Evolutionary conservation across 2,329 filamentous ascomycete species (phyloP).

Genomic region (Penicillium sp.): DNA sequence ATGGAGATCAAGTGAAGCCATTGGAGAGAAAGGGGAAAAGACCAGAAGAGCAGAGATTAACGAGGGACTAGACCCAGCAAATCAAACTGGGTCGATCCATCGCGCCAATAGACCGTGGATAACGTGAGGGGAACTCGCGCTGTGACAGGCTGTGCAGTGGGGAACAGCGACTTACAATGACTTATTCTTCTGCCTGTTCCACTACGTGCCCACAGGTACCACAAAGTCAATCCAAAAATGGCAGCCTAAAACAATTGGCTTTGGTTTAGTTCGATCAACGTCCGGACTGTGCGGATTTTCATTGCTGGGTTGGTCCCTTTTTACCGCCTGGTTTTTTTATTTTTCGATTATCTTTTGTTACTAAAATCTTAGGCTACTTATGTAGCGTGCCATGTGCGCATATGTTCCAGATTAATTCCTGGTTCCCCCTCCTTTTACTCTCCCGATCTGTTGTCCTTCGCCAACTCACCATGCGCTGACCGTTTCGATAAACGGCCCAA

Average conservation of each 20-base stretch:
- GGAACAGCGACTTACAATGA: neutral
- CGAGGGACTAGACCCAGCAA: neutral
- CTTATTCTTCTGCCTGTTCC: neutral
- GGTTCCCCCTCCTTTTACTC: neutral
- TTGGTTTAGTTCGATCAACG: constrained; percentile 9
- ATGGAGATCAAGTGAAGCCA: neutral
- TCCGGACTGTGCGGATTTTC: constrained; percentile 6
- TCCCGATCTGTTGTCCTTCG: neutral
- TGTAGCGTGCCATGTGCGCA: neutral
- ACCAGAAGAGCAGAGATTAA: neutral
- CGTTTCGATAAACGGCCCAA: neutral
- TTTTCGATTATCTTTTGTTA: neutral
- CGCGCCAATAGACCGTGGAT: neutral
- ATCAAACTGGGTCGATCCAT: neutral
- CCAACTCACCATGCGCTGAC: neutral
- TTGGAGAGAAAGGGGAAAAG: neutral
- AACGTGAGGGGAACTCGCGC: neutral
- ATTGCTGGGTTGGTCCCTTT: neutral
- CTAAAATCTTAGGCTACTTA: neutral
- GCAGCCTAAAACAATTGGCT: constrained; percentile 21
- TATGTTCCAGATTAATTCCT: neutral
- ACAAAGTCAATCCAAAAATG: constrained; percentile 6
- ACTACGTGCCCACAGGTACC: neutral
- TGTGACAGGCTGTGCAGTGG: neutral
- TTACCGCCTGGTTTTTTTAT: neutral